These are phyloP conservation scores for Tetradesmus obliquus DNA, from an alignment of 139 green algal species.

Conservation along the genomic window DNA sequence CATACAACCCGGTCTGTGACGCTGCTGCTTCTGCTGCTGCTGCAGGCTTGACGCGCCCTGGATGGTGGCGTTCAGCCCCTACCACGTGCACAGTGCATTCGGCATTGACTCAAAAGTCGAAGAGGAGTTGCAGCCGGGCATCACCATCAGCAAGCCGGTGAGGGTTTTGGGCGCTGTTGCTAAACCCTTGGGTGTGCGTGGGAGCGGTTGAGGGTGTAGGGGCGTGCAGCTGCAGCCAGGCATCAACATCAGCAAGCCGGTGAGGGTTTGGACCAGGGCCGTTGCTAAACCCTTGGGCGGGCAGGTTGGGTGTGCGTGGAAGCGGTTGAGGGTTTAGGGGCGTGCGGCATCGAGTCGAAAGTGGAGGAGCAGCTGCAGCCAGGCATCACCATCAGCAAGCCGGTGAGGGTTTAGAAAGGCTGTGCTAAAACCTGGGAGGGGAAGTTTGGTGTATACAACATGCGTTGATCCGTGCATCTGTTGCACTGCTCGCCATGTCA, in stretches of 20 bases:
- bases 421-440: too few relatives aligned
- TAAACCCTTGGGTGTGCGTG: not conserved
- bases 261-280: not conserved
- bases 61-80: conserved; percentile 28
- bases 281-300: too few relatives aligned
- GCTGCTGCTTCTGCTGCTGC: not conserved
- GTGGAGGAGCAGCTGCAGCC: conserved; percentile 7
- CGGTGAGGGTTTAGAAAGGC: not conserved
- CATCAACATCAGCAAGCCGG: not conserved
- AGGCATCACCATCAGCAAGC: conserved; percentile 18
- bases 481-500: not conserved
- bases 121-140: conserved; percentile 42
- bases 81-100: conserved; percentile 30
- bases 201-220: not conserved
- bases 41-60: conserved; percentile 36
- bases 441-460: not conserved
- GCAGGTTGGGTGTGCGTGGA: not conserved
- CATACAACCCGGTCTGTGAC: not conserved
- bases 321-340: not conserved
- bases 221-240: not conserved
- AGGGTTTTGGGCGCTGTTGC: not conserved
- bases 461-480: not conserved
- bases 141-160: conserved; percentile 46
- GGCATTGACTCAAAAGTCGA: conserved; percentile 42
- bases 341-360: not conserved